A percentile compares a stretch with the other conserved stretches of the same genome.
Conservation (phyloP, 331 rosid species). For the Pyrus hybrid region DNA sequence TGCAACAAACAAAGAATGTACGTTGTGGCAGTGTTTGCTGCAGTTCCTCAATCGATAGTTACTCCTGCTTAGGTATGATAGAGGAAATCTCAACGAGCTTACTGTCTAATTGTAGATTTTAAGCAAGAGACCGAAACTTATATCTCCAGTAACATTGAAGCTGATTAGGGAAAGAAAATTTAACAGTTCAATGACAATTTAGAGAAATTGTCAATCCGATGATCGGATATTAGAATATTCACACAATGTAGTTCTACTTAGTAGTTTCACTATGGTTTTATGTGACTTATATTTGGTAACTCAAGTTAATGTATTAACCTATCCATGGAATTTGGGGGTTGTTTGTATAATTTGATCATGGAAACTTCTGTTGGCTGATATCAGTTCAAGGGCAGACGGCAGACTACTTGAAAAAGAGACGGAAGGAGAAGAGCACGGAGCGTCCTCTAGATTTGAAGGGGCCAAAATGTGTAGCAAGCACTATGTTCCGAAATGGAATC, state of each 20-base stretch:
- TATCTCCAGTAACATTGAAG: too few species aligned
- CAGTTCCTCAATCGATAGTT: background rate
- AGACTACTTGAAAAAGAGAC: constrained; percentile 58
- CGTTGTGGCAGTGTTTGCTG: background rate
- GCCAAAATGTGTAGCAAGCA: constrained; percentile 50
- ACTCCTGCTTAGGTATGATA: background rate
- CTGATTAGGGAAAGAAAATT: too few species aligned
- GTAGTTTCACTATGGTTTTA: background rate
- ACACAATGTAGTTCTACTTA: too few species aligned
- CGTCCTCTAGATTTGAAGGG: constrained; percentile 16
- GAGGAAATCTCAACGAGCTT: background rate
- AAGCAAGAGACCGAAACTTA: too few species aligned
- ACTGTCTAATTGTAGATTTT: too few species aligned
- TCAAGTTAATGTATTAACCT: background rate
- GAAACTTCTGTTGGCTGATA: constrained; percentile 7
- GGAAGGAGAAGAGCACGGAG: constrained; percentile 19
- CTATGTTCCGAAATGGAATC: constrained; percentile 62
- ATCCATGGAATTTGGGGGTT: background rate
- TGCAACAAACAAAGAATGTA: background rate
- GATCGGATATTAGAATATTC: too few species aligned
- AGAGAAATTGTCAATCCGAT: too few species aligned
- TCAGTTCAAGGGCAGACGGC: constrained; percentile 76
- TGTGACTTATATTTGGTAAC: background rate
- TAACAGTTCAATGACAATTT: too few species aligned
- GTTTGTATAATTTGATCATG: background rate